Evolutionary conservation across 805 yeast species (phyloP).

Genomic region (Maudiozyma turicensis): DNA sequence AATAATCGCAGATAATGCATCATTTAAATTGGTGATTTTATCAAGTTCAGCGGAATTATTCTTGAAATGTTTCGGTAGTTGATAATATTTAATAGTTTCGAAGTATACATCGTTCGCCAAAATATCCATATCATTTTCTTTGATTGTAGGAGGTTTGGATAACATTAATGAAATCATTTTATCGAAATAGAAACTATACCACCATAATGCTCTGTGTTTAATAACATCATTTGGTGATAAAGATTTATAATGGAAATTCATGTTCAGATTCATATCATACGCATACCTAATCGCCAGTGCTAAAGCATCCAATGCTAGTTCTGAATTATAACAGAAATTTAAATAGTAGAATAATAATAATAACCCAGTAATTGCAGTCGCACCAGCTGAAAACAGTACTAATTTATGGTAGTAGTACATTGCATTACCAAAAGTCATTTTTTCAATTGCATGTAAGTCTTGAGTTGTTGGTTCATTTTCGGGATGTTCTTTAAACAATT

Average conservation of each 20-base stretch:
- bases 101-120: constrained; percentile 17
- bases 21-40: constrained; percentile 8
- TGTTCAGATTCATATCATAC: constrained; percentile 47
- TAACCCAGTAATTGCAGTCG: constrained; percentile 42
- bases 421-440: constrained; percentile 31
- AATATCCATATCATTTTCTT: constrained; percentile 16
- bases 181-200: constrained; percentile 30
- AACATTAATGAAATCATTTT: constrained; percentile 15
- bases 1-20: constrained; percentile 11
- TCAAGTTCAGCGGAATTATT: constrained; percentile 6
- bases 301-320: constrained; percentile 34
- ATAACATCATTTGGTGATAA: constrained; percentile 31
- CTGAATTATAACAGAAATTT: constrained; percentile 32
- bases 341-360: constrained; percentile 35
- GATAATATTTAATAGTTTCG: constrained; percentile 10
- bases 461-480: constrained; percentile 14
- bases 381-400: constrained; percentile 41
- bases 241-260: constrained; percentile 33
- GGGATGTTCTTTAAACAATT: constrained; percentile 15
- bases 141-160: constrained; percentile 16
- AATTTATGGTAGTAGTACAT: constrained; percentile 45
- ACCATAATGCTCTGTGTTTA: constrained; percentile 38
- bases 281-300: constrained; percentile 45
- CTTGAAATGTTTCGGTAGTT: constrained; percentile 4
- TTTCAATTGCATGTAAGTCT: constrained; percentile 22